Conservation (phyloP, 257 asterid genomes). For the Sherardia arvensis region DNA sequence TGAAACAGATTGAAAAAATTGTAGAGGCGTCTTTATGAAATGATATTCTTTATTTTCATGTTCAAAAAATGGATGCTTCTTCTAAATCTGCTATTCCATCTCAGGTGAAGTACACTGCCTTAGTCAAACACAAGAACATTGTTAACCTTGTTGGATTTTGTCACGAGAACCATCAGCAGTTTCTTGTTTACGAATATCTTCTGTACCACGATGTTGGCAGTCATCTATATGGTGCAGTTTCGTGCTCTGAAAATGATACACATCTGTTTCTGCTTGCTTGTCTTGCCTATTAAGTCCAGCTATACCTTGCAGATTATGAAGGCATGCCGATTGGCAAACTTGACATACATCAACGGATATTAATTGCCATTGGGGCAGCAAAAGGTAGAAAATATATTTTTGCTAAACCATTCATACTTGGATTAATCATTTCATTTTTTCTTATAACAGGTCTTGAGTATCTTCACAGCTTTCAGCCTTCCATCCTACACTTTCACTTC, state of each 20-base stretch:
- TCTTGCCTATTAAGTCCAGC: neutral
- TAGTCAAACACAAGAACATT: neutral
- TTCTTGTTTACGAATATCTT: conserved; percentile 3
- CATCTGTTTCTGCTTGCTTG: neutral
- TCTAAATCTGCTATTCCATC: neutral
- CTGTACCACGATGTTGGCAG: conserved; percentile 1
- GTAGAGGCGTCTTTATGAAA: neutral
- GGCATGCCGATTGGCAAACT: conserved; percentile 9
- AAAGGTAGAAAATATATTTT: neutral
- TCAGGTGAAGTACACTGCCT: neutral
- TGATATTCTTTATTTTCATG: neutral
- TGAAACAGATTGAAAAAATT: neutral
- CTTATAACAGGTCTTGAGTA: conserved; percentile 8
- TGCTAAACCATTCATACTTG: too few relatives aligned
- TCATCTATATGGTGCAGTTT: conserved; percentile 7
- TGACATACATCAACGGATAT: conserved; percentile 1
- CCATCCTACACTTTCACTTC: conserved; percentile 4
- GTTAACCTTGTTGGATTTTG: conserved; percentile 10
- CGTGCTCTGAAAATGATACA: neutral
- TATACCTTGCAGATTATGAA: conserved; percentile 3
- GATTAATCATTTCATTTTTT: neutral
- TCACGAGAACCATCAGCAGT: conserved; percentile 12
- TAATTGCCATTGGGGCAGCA: conserved; percentile 14
- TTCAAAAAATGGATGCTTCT: neutral
- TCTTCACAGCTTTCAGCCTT: conserved; percentile 12